These are phyloP conservation scores for Yamadazyma takamatsuzukensis DNA, from an alignment of 805 yeast species.

Conservation along the genomic window DNA sequence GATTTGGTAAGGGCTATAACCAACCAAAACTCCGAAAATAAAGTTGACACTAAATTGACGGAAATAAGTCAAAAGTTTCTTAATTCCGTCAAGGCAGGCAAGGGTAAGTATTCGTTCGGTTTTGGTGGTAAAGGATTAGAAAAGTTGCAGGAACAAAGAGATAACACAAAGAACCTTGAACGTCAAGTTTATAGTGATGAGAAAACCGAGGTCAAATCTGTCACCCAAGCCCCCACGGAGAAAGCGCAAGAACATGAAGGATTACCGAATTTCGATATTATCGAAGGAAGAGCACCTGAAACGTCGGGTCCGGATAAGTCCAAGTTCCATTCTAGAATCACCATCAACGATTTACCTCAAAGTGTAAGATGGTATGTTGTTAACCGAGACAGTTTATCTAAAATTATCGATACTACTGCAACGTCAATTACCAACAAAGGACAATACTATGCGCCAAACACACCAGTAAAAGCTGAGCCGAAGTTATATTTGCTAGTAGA, in stretches of 20 bases:
- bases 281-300: constrained; percentile 51
- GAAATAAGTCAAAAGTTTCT: constrained; percentile 54
- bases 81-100: constrained; percentile 62
- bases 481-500: constrained; percentile 78
- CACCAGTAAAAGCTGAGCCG: constrained; percentile 48
- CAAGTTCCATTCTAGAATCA: constrained; percentile 61
- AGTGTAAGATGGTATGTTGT: constrained; percentile 75
- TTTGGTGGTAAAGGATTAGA: constrained; percentile 79
- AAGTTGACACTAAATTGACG: constrained; percentile 49
- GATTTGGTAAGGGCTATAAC: constrained; percentile 67
- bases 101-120: constrained; percentile 64
- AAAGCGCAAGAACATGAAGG: constrained; percentile 8
- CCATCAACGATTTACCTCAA: constrained; percentile 83
- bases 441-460: constrained; percentile 48
- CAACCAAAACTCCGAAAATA: constrained; percentile 32
- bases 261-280: constrained; percentile 44
- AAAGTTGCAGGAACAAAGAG: constrained; percentile 27
- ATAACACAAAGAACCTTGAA: constrained; percentile 42
- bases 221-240: background rate
- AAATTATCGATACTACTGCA: constrained; percentile 66
- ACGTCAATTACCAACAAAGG: constrained; percentile 84
- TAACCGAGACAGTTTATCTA: constrained; percentile 57
- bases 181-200: constrained; percentile 41
- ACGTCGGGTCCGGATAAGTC: constrained; percentile 54
- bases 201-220: background rate